Base-by-base conservation (phyloP, 2,329 filamentous ascomycete species). In the Lithohypha guttulata region DNA sequence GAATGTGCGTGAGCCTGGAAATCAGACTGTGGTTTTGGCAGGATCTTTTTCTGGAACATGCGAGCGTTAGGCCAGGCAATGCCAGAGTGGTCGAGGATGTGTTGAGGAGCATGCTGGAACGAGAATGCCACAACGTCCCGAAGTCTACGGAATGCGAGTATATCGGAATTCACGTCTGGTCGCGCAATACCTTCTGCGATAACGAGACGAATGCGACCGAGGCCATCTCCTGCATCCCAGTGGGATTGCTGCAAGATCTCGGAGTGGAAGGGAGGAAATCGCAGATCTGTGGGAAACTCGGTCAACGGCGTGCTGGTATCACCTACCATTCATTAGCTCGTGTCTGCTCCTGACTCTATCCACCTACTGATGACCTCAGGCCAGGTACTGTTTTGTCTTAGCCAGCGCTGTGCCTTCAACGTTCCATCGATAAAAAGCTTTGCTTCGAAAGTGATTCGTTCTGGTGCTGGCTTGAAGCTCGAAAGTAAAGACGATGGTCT, bases 91-190 rank as follows among this genome's bases (percentile, higher is more conserved):
- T 91, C 81, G 20, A 93, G 69, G 17, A 87, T 66, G 28, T 81
- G 71, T 39, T 82, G 61, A 1, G 85, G 84, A 22, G 82, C 85
- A 64, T 91, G 83, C 53, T 91, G 83, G 52, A 93, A 93, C 1
- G 84, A 79, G 58, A 93, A 91, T 10, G 73, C 73, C 17, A 86
- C 73, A 30, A 85, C 60, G 51, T 87, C 84, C 53, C 79, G 81
- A 45, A 82, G 64, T 27, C 76, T 66, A 51, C 84, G 77, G 47
- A 82, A 75, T 0, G 75, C 71, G 4, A 57, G 61, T 6, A 49
- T 54, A 64, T 59, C 2, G 63, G 61, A 1, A 61, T 41, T 2
- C 64, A 43, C 71, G 11, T 32, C 29, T 13, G 23, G 17, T n/a
- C 15, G 37, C 7, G 26, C 19, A 42, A 85, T 77, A 0, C 82